Conservation (phyloP, 1,284 basidiomycete genomes). For the Hemileia vastatrix region DNA sequence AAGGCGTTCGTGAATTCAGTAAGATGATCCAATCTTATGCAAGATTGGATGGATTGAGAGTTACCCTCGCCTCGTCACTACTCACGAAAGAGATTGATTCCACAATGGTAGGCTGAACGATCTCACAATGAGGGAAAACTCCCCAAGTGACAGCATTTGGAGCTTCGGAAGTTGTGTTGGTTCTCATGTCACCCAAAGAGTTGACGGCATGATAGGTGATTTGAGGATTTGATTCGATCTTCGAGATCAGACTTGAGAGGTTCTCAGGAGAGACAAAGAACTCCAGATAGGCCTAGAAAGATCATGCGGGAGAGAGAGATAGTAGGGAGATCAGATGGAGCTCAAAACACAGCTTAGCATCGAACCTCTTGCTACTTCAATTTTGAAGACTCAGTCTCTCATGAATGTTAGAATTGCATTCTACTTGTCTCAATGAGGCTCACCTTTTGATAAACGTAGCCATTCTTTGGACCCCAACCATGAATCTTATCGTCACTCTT, state of each 20-base stretch:
- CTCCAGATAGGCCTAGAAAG: slow-evolving; percentile 75
- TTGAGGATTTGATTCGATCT: slow-evolving; percentile 55
- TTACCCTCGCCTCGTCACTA: too few species aligned
- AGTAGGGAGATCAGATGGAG: background rate
- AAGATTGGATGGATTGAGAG: slow-evolving; percentile 50
- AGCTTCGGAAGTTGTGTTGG: slow-evolving; percentile 42
- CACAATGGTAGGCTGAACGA: slow-evolving; percentile 47
- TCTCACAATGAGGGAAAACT: slow-evolving; percentile 47
- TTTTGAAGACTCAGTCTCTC: too few species aligned
- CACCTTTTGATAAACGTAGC: slow-evolving; percentile 48
- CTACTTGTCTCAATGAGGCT: background rate
- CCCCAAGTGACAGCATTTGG: slow-evolving; percentile 48
- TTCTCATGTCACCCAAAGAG: slow-evolving; percentile 43
- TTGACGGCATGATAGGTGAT: slow-evolving; percentile 82
- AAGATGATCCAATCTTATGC: background rate
- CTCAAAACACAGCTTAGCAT: too few species aligned
- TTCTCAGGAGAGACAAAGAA: slow-evolving; percentile 68
- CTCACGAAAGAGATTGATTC: slow-evolving; percentile 47
- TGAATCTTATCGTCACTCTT: slow-evolving; percentile 55
- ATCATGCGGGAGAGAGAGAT: background rate
- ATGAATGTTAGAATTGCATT: too few species aligned
- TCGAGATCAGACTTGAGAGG: slow-evolving; percentile 62
- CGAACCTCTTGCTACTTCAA: too few species aligned
- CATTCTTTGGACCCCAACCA: slow-evolving; percentile 47
- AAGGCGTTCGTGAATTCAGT: background rate